A percentile compares a stretch with the other conserved stretches of the same genome.
Conservation (phyloP, 148 eudicot species). For the Mesembryanthemum crystallinum region DNA sequence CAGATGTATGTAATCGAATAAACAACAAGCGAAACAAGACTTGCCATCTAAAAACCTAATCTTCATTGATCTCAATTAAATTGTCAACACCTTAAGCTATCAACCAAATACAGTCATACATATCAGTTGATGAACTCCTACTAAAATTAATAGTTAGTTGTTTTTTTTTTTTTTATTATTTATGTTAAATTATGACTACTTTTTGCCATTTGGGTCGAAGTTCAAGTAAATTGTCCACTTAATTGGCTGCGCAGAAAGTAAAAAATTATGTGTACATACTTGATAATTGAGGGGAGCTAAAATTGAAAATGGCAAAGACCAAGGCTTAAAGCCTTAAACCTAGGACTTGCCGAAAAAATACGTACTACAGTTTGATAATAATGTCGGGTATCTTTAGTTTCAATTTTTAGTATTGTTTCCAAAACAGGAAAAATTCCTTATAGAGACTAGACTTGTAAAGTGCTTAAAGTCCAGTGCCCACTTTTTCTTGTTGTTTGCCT, state of each 20-base stretch:
- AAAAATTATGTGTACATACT: neutral
- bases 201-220: neutral
- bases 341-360: neutral
- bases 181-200: neutral
- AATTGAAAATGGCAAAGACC: too few species aligned
- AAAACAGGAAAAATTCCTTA: conserved; percentile 4
- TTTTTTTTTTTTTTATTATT: too few species aligned
- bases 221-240: conserved; percentile 15
- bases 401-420: neutral
- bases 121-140: too few species aligned
- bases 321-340: neutral
- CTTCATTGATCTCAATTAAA: too few species aligned
- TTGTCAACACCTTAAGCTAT: too few species aligned
- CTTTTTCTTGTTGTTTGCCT: conserved; percentile 11
- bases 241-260: conserved; percentile 15
- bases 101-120: too few species aligned
- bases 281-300: too few species aligned
- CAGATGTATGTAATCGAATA: too few species aligned
- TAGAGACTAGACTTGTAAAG: neutral
- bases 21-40: too few species aligned
- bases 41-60: too few species aligned
- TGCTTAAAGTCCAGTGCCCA: neutral
- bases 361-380: neutral
- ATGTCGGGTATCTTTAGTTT: neutral
- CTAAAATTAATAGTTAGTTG: too few species aligned